Conservation (phyloP, 1,139 yeast species). For the Trichomonascaceae sp. region DNA sequence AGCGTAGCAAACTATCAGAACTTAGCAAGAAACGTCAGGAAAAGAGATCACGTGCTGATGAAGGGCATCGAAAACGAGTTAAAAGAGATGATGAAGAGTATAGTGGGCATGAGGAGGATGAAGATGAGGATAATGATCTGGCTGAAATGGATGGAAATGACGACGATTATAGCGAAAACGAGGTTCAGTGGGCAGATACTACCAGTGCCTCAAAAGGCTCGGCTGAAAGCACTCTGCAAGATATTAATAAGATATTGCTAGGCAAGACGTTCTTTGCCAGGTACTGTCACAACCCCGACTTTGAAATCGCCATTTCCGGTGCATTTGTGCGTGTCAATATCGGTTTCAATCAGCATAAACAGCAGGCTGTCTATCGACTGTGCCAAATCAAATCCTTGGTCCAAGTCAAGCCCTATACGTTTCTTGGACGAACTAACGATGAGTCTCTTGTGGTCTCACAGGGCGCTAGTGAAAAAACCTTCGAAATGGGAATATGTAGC, state of each 20-base stretch:
- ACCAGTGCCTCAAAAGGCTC: neutral
- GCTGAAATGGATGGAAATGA: constrained; percentile 31
- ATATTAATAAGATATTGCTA: constrained; percentile 63
- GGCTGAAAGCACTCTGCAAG: constrained; percentile 34
- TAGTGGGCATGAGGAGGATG: constrained; percentile 26
- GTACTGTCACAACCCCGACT: constrained; percentile 77
- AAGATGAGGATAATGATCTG: constrained; percentile 28
- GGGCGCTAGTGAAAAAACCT: constrained; percentile 63
- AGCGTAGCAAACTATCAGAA: constrained; percentile 65
- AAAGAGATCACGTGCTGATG: constrained; percentile 31
- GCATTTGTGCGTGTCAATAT: constrained; percentile 79
- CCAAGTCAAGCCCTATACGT: constrained; percentile 53
- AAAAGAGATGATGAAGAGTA: constrained; percentile 18
- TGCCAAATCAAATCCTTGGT: constrained; percentile 67
- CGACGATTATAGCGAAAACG: constrained; percentile 30
- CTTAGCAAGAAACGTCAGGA: constrained; percentile 79
- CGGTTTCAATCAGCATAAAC: constrained; percentile 59
- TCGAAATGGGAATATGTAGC: constrained; percentile 71
- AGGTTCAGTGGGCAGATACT: constrained; percentile 49
- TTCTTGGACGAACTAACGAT: constrained; percentile 38
- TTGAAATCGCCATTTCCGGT: constrained; percentile 61
- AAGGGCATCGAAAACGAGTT: constrained; percentile 17
- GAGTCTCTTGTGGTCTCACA: constrained; percentile 47
- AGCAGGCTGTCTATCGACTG: constrained; percentile 70
- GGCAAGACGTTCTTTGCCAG: constrained; percentile 73